These are phyloP conservation scores for Graphilbum fragrans DNA, from an alignment of 2,329 filamentous ascomycete genomes.

Conservation along the genomic window DNA sequence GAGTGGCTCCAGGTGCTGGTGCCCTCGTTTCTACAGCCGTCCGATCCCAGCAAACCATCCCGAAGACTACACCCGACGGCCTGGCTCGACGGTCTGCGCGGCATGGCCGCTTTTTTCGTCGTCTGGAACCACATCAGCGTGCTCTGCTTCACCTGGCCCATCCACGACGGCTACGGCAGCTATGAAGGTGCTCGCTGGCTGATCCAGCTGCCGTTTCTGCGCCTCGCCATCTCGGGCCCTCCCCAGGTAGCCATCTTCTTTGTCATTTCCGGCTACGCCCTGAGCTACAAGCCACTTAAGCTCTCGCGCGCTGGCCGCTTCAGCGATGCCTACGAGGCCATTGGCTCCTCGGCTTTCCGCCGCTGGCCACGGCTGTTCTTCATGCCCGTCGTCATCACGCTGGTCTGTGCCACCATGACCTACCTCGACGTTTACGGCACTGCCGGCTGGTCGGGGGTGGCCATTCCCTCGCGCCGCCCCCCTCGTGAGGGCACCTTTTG, in stretches of 20 bases:
- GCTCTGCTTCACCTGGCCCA: constrained; percentile 16
- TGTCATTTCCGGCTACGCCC: constrained; percentile 28
- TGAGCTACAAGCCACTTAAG: constrained; percentile 13
- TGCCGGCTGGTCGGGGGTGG: constrained; percentile 6
- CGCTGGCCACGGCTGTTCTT: constrained; percentile 12
- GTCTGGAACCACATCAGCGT: constrained; percentile 32
- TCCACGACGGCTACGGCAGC: constrained; percentile 17
- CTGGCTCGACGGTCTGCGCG: constrained; percentile 34
- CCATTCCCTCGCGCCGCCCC: constrained; percentile 5
- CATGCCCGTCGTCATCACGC: constrained; percentile 8
- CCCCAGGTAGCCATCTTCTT: constrained; percentile 29
- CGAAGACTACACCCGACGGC: constrained; percentile 13
- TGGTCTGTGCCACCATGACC: constrained; percentile 4
- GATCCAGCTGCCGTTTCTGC: constrained; percentile 24
- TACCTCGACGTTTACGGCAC: constrained; percentile 7
- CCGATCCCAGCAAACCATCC: not conserved
- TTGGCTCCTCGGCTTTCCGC: constrained; percentile 10
- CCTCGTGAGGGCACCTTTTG: not conserved
- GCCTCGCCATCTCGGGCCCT: constrained; percentile 20
- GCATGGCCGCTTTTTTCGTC: constrained; percentile 42
- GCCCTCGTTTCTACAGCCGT: constrained; percentile 1
- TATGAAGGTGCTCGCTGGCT: constrained; percentile 7
- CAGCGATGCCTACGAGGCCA: constrained; percentile 8
- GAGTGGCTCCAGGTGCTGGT: too few relatives aligned
- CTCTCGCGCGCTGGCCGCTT: constrained; percentile 9